Percentiles rank a stretch among this genome's conserved stretches.
Evolutionary conservation across 2,329 filamentous ascomycete species (phyloP).

Genomic region (Huntiella decipiens): DNA sequence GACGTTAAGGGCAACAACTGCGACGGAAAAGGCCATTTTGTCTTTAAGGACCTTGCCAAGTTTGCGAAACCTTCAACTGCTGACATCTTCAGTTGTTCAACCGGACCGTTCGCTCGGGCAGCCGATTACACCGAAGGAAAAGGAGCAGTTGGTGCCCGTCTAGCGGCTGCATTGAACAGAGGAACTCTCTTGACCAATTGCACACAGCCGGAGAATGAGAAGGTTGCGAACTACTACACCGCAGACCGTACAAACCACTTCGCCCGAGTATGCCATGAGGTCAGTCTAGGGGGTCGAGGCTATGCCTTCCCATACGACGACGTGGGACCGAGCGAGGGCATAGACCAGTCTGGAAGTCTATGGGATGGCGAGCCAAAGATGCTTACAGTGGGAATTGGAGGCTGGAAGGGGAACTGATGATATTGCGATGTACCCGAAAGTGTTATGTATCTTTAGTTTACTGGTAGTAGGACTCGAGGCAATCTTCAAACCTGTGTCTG

Average conservation of each 20-base stretch:
- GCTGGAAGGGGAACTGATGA: constrained; percentile 13
- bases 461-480: too few species aligned
- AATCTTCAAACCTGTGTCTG: too few species aligned
- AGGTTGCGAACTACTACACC: constrained; percentile 31
- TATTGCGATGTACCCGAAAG: too few species aligned
- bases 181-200: constrained; percentile 40
- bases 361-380: constrained; percentile 34
- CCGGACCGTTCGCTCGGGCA: constrained; percentile 35
- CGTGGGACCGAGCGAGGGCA: constrained; percentile 33
- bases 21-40: constrained; percentile 16
- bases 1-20: constrained; percentile 22
- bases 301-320: constrained; percentile 60
- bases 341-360: constrained; percentile 44
- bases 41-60: constrained; percentile 16
- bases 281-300: constrained; percentile 38
- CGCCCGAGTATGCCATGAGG: constrained; percentile 41
- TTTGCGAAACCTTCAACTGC: constrained; percentile 28
- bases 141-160: constrained; percentile 49
- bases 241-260: constrained; percentile 45
- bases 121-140: constrained; percentile 25
- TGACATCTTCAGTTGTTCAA: constrained; percentile 34
- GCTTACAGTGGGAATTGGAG: constrained; percentile 38
- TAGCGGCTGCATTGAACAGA: constrained; percentile 59
- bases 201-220: constrained; percentile 33
- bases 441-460: too few species aligned